Base-by-base conservation (phyloP, 2,329 filamentous ascomycete species). In the Neofusicoccum sp. region DNA sequence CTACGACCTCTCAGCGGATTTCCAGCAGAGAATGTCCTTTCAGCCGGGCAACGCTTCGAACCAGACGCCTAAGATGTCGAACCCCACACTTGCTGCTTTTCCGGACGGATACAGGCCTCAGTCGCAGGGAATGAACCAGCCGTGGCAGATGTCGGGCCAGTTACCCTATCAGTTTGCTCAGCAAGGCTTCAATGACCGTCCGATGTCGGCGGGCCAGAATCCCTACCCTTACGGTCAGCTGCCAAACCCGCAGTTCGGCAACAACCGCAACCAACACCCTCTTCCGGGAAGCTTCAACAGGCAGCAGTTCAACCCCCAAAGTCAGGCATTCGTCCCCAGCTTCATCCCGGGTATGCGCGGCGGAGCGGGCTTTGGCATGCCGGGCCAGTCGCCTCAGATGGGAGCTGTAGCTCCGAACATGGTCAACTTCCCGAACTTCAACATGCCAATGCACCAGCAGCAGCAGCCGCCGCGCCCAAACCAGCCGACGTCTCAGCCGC, bases 301-400 rank as follows among this genome's bases (percentile, higher is more conserved):
- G 61, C 90, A 91, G 68, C 86, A 89, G 11, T 97, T 98, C 78
- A 97, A 97, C 71, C 93, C 93, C 0, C 93, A 96, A 77, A 97
- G 90, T 14, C 90, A 96, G 70, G 90, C 93, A 0, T 97, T 98
- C 74, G 85, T 96, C 26, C 93, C 93, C 1, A 82, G 81, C 56
- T 67, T 69, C 79, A 69, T 69, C 41, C 9, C 51, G 6, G 67
- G 67, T 62, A 68, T 70, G 5, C 59, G 59, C 20, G 59, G 59
- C 14, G 51, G 49, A 24, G n/a, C 49, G 11, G 26, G 20, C 24
- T 75, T 70, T 44, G 66, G 65, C n/a, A 71, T 71, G 68, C 70
- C 69, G 43, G 63, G 68, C 8, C 71, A 67, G 58, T 71, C 71
- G 67, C 62, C 63, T 30, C 67, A 65, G 34, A 66, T 66, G 43